Percentiles rank a stretch among this genome's conserved stretches.
These are phyloP conservation scores for Russula dissimulans DNA, from an alignment of 768 basidiomycete species.

Conservation along the genomic window DNA sequence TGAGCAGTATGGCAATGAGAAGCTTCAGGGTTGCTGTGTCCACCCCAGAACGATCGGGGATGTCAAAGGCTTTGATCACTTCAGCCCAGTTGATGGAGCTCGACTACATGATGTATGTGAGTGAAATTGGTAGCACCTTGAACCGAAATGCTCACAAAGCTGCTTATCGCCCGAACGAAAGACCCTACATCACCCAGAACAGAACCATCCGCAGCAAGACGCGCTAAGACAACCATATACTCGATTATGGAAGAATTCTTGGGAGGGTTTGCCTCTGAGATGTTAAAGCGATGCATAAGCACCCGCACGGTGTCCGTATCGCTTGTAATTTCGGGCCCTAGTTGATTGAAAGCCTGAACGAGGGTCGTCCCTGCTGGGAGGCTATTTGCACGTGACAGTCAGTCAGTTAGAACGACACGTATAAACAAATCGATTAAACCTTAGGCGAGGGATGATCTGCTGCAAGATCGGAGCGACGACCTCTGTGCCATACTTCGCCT, in stretches of 20 bases:
- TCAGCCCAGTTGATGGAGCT: slow-evolving; percentile 67
- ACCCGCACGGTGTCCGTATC: slow-evolving; percentile 64
- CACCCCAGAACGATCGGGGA: slow-evolving; percentile 71
- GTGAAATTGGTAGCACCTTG: slow-evolving; percentile 8
- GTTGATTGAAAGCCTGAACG: slow-evolving; percentile 64
- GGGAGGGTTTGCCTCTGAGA: slow-evolving; percentile 63
- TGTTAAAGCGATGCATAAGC: slow-evolving; percentile 63
- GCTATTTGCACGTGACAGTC: slow-evolving; percentile 31
- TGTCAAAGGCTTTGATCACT: slow-evolving; percentile 81
- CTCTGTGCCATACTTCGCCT: slow-evolving; percentile 75
- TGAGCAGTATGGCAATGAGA: slow-evolving; percentile 77
- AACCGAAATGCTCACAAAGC: slow-evolving; percentile 48
- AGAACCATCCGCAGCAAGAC: slow-evolving; percentile 64
- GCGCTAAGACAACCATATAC: slow-evolving; percentile 56
- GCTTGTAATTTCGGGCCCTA: slow-evolving; percentile 71
- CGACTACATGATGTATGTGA: slow-evolving; percentile 36
- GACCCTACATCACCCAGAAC: slow-evolving; percentile 66
- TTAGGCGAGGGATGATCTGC: slow-evolving; percentile 63
- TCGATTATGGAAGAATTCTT: slow-evolving; percentile 64
- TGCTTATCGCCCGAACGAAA: slow-evolving; percentile 61
- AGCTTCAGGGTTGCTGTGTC: slow-evolving; percentile 87
- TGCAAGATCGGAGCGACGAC: slow-evolving; percentile 65
- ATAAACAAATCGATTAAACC: slow-evolving; percentile 33
- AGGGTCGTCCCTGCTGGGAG: slow-evolving; percentile 57
- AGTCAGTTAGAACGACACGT: slow-evolving; percentile 7